These are phyloP conservation scores for Pharnaceum exiguum DNA, from an alignment of 148 eudicot species.

Conservation along the genomic window DNA sequence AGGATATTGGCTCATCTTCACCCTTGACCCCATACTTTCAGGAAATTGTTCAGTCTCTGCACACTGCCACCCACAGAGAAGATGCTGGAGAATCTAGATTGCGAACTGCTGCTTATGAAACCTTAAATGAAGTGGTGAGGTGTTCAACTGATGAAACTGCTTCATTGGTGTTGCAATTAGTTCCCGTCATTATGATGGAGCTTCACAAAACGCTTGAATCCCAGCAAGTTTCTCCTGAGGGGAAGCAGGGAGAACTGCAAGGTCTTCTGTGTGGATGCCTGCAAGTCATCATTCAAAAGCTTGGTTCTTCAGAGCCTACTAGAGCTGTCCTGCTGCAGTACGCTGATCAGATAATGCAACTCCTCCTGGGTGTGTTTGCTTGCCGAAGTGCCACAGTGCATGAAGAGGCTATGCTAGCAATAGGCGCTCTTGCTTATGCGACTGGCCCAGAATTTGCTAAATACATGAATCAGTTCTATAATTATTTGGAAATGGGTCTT, in stretches of 20 bases:
- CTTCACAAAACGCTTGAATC: conserved; percentile 84
- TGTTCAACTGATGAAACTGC: conserved; percentile 89
- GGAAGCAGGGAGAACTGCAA: conserved; percentile 80
- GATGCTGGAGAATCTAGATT: conserved; percentile 86
- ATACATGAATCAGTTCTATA: conserved; percentile 80
- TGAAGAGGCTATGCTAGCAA: conserved; percentile 94
- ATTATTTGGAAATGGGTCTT: conserved; percentile 90
- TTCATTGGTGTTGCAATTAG: conserved; percentile 71
- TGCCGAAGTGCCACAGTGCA: conserved; percentile 86
- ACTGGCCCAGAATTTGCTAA: conserved; percentile 68
- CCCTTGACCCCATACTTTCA: conserved; percentile 80
- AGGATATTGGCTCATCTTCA: conserved; percentile 64
- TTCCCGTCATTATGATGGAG: conserved; percentile 84
- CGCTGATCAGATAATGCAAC: conserved; percentile 82
- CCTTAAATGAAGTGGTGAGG: conserved; percentile 90
- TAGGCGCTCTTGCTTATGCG: conserved; percentile 89
- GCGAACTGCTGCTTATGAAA: conserved; percentile 88
- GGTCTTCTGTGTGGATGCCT: conserved; percentile 95
- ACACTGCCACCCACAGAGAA: conserved; percentile 76
- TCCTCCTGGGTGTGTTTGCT: conserved; percentile 76
- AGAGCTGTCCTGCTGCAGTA: conserved; percentile 64
- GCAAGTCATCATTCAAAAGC: conserved; percentile 88
- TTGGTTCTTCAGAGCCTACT: conserved; percentile 67
- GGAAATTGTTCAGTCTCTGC: conserved; percentile 82
- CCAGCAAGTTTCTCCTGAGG: conserved; percentile 72